These are phyloP conservation scores for Claviceps paspali DNA, from an alignment of 2,329 filamentous ascomycete species.

Conservation along the genomic window DNA sequence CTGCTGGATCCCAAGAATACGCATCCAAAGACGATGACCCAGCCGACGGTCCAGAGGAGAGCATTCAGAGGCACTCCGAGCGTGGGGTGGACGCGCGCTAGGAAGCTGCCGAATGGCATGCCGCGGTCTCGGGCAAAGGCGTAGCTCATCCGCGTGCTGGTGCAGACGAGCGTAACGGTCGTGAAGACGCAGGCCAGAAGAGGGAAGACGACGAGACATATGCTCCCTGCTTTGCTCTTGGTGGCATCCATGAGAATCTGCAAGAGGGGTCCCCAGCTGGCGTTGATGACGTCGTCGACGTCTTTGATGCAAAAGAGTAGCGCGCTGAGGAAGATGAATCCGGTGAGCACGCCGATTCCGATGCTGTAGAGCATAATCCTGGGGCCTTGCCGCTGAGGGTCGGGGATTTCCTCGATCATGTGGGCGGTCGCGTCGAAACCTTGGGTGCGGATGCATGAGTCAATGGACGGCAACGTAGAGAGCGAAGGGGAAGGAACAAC, in stretches of 20 bases:
- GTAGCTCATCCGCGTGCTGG: constrained; percentile 50
- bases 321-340: constrained; percentile 45
- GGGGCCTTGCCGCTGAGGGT: constrained; percentile 41
- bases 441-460: no score
- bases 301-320: constrained; percentile 50
- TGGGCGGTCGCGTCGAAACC: constrained; percentile 34
- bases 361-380: constrained; percentile 54
- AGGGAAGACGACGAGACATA: constrained; percentile 51
- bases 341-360: constrained; percentile 46
- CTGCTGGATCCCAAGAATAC: constrained; percentile 52
- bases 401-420: constrained; percentile 44
- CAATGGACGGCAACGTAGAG: no score
- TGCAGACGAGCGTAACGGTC: constrained; percentile 49
- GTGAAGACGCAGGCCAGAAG: constrained; percentile 51
- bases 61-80: constrained; percentile 54
- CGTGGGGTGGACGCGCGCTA: constrained; percentile 43
- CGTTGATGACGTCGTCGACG: constrained; percentile 39
- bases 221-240: constrained; percentile 42
- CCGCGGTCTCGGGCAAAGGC: constrained; percentile 52
- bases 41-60: constrained; percentile 41
- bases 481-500: background rate
- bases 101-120: constrained; percentile 46
- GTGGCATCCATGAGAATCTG: constrained; percentile 53
- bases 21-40: constrained; percentile 53
- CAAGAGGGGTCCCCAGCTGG: constrained; percentile 40